phyloP scores from a whole-genome alignment of 2,329 filamentous ascomycete genomes.

The Calycina herbarum region DNA sequence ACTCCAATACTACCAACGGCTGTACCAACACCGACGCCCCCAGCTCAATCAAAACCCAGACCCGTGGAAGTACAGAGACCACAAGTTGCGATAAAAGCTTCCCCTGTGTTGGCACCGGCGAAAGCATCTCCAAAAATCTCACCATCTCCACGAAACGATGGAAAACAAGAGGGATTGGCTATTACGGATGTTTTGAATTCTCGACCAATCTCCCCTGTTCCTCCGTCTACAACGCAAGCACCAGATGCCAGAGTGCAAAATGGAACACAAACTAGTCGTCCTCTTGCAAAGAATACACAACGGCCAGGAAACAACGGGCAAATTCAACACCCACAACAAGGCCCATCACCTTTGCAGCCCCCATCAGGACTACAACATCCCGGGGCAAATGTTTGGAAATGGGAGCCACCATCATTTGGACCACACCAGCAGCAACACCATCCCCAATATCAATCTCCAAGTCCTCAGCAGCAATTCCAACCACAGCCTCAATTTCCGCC shows the following conservation, averaged over 20 bases:
- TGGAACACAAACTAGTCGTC: slow-evolving; percentile 18
- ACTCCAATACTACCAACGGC: background rate
- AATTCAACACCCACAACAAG: slow-evolving; percentile 16
- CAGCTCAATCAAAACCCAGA: slow-evolving; percentile 9
- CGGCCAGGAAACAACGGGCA: slow-evolving; percentile 27
- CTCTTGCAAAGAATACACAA: slow-evolving; percentile 15
- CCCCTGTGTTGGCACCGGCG: slow-evolving; percentile 6
- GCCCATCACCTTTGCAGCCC: slow-evolving; percentile 28
- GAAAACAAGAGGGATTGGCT: slow-evolving; percentile 29
- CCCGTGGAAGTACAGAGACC: slow-evolving; percentile 15
- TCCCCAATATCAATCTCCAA: slow-evolving; percentile 18
- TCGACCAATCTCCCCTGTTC: slow-evolving; percentile 23
- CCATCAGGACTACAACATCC: slow-evolving; percentile 28
- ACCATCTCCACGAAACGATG: slow-evolving; percentile 24
- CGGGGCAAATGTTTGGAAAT: slow-evolving; percentile 23
- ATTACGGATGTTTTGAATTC: slow-evolving; percentile 33
- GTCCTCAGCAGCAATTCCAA: slow-evolving; percentile 9
- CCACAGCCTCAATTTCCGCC: slow-evolving; percentile 8
- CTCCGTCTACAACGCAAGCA: slow-evolving; percentile 10
- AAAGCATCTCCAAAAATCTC: slow-evolving; percentile 19
- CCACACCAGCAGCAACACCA: slow-evolving; percentile 19
- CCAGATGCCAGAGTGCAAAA: slow-evolving; percentile 16
- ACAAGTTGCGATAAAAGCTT: slow-evolving; percentile 10
- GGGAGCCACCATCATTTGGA: slow-evolving; percentile 31
- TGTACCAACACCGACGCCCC: slow-evolving; percentile 11